A percentile compares a stretch with the other conserved stretches of the same genome.
phyloP scores from a whole-genome alignment of 768 basidiomycete species.

The Boletus vinaceobasis region DNA sequence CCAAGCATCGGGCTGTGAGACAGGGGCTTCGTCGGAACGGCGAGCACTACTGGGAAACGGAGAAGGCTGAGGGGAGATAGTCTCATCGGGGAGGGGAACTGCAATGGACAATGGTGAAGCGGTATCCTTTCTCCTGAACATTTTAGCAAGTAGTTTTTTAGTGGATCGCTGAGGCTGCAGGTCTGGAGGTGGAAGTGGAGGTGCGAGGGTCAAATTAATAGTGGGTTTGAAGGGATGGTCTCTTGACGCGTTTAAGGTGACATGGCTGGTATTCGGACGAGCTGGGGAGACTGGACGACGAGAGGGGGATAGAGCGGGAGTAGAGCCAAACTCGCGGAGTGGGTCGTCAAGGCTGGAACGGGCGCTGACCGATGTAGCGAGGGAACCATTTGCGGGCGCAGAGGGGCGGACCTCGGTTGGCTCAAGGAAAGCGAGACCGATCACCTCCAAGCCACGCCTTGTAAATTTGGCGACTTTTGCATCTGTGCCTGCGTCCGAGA shows the following conservation, averaged over 20 bases:
- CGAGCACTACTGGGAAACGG: slow-evolving; percentile 2
- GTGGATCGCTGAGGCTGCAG: slow-evolving; percentile 39
- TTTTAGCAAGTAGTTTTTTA: slow-evolving; percentile 61
- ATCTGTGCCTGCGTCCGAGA: slow-evolving; percentile 86
- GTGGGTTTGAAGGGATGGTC: slow-evolving; percentile 5
- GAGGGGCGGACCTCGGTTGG: slow-evolving; percentile 68
- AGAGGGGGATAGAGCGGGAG: neutral
- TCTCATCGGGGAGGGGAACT: slow-evolving; percentile 28
- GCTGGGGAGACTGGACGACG: slow-evolving; percentile 12
- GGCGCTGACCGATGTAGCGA: slow-evolving; percentile 15
- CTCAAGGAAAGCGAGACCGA: slow-evolving; percentile 75
- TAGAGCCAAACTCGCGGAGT: slow-evolving; percentile 20
- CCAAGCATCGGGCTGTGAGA: slow-evolving; percentile 5
- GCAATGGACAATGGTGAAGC: slow-evolving; percentile 18
- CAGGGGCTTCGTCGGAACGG: slow-evolving; percentile 17
- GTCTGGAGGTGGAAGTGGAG: slow-evolving; percentile 14
- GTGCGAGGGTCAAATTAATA: slow-evolving; percentile 16
- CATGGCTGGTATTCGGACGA: slow-evolving; percentile 3
- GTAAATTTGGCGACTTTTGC: slow-evolving; percentile 79
- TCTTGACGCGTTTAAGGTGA: neutral
- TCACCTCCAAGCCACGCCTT: slow-evolving; percentile 70
- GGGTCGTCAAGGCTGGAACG: slow-evolving; percentile 31
- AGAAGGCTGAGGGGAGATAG: slow-evolving; percentile 17
- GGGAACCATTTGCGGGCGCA: slow-evolving; percentile 7
- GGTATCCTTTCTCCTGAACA: slow-evolving; percentile 61